Conservation (phyloP, 2,329 filamentous ascomycete genomes). For the Hymenoscyphus scutula region DNA sequence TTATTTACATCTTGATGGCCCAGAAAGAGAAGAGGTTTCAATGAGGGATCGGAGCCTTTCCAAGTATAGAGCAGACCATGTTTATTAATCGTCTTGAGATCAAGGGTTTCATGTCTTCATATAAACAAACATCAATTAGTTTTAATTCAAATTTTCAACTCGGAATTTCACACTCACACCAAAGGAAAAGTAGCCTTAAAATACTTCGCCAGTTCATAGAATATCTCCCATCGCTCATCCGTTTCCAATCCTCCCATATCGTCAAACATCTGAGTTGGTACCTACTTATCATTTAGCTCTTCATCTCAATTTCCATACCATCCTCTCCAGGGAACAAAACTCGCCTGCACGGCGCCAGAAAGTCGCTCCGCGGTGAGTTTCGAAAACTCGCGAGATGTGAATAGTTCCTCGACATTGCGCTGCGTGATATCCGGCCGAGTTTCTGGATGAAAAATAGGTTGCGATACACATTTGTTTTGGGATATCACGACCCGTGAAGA, state of each 20-base stretch:
- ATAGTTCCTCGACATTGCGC: conserved; percentile 17
- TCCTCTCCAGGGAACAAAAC: too few relatives aligned
- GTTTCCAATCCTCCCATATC: conserved; percentile 53
- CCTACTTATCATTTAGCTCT: too few relatives aligned
- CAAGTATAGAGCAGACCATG: conserved; percentile 62
- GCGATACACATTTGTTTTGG: too few relatives aligned
- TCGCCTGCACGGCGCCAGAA: conserved; percentile 54
- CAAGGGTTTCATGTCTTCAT: conserved; percentile 14
- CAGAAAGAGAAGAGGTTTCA: conserved; percentile 54
- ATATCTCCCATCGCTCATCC: conserved; percentile 54
- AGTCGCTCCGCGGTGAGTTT: conserved; percentile 25
- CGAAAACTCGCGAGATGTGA: conserved; percentile 23
- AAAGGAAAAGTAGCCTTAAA: conserved; percentile 50
- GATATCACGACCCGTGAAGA: too few relatives aligned
- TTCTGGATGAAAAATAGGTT: too few relatives aligned
- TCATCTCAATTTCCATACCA: too few relatives aligned
- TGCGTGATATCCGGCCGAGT: conserved; percentile 6
- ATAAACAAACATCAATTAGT: too few relatives aligned
- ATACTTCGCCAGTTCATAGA: conserved; percentile 49
- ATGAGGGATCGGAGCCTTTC: conserved; percentile 48
- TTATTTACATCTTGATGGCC: conserved; percentile 49
- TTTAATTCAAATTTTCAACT: too few relatives aligned
- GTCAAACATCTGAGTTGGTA: conserved; percentile 55
- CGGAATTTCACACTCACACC: conserved; percentile 36
- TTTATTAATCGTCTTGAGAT: conserved; percentile 52